Conservation (phyloP, 2,329 filamentous ascomycete genomes). For the Bipolaris cookei region DNA sequence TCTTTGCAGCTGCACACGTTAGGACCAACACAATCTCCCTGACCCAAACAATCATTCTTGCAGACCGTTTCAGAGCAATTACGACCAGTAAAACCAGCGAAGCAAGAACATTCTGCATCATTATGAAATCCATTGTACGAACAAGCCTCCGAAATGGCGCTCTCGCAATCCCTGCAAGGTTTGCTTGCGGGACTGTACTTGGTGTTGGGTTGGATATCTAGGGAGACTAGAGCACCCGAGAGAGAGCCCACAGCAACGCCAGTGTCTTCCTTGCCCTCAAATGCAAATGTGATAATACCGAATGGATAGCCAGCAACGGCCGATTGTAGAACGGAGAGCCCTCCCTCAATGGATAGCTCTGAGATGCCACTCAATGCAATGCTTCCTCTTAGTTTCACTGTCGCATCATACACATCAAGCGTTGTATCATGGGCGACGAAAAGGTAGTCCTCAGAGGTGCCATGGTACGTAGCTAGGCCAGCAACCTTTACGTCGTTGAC, state of each 20-base stretch:
- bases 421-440: slow-evolving; percentile 34
- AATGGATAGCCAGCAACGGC: slow-evolving; percentile 16
- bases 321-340: slow-evolving; percentile 34
- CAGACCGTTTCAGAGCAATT: slow-evolving; percentile 32
- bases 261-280: slow-evolving; percentile 33
- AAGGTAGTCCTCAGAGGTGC: slow-evolving; percentile 26
- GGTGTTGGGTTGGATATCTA: slow-evolving; percentile 29
- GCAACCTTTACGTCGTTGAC: slow-evolving; percentile 26
- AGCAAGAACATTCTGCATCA: slow-evolving; percentile 28
- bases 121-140: slow-evolving; percentile 29
- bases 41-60: slow-evolving; percentile 35
- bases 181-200: slow-evolving; percentile 26
- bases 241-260: slow-evolving; percentile 35
- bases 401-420: slow-evolving; percentile 33
- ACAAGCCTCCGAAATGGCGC: slow-evolving; percentile 24
- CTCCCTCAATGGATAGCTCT: slow-evolving; percentile 36
- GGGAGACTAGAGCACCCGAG: slow-evolving; percentile 14
- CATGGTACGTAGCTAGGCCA: slow-evolving; percentile 33
- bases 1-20: slow-evolving; percentile 36
- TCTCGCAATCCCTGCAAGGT: slow-evolving; percentile 27
- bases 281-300: slow-evolving; percentile 35
- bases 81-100: slow-evolving; percentile 32
- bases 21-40: slow-evolving; percentile 35
- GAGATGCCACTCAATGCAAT: slow-evolving; percentile 29
- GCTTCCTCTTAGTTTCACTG: slow-evolving; percentile 24